Conservation (phyloP, 2,329 filamentous ascomycete species). For the Calycina herbarum region DNA sequence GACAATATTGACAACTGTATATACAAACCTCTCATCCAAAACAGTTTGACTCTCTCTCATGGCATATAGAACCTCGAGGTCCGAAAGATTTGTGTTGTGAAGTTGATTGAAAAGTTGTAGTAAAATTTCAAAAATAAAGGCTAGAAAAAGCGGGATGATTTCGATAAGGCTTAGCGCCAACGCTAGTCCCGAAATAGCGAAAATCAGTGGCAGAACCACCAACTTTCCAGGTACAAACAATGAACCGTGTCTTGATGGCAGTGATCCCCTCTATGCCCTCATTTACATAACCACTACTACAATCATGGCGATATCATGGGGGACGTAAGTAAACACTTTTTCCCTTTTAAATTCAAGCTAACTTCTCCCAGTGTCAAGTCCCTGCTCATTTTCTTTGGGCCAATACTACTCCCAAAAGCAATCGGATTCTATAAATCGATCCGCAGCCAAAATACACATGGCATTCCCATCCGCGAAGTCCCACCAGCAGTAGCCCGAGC, state of each 20-base stretch:
- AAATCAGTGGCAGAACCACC: constrained; percentile 3
- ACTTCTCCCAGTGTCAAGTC: constrained; percentile 43
- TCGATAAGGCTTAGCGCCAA: background rate
- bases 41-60: background rate
- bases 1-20: background rate
- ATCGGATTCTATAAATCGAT: constrained; percentile 63
- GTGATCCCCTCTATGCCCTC: background rate
- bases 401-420: constrained; percentile 67
- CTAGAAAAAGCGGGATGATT: constrained; percentile 2
- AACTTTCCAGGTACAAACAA: constrained; percentile 4
- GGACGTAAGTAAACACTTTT: constrained; percentile 45
- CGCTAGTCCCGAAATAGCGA: background rate
- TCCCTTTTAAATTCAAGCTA: constrained; percentile 36
- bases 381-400: constrained; percentile 59
- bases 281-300: constrained; percentile 6
- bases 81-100: background rate
- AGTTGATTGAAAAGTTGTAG: background rate
- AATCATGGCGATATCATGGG: constrained; percentile 47
- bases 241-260: background rate
- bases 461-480: constrained; percentile 55
- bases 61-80: background rate
- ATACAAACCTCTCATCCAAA: background rate
- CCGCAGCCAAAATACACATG: constrained; percentile 44
- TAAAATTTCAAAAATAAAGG: constrained; percentile 10
- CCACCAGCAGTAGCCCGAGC: constrained; percentile 55